phyloP scores from a whole-genome alignment of 2,329 filamentous ascomycete genomes.

The Orbilia javanica region DNA sequence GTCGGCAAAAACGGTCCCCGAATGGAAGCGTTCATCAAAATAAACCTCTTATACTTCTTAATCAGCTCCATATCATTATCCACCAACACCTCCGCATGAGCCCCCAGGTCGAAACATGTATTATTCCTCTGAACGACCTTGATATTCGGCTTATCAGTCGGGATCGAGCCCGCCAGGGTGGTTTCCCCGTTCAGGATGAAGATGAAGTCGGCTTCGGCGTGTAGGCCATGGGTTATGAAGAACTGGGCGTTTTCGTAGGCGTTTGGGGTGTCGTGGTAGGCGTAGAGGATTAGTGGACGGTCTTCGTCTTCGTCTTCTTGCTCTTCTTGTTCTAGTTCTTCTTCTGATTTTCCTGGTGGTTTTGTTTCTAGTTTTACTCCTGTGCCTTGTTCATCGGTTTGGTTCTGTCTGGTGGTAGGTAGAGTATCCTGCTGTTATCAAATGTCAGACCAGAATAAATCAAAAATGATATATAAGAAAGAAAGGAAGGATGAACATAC shows the following conservation, averaged over 20 bases:
- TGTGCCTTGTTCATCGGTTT: too few relatives aligned
- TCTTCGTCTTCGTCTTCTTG: background rate
- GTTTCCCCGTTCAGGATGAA: constrained; percentile 65
- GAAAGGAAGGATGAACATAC: too few relatives aligned
- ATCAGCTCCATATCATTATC: constrained; percentile 62
- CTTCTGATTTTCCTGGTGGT: too few relatives aligned
- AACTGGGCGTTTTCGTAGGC: constrained; percentile 64
- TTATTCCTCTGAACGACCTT: constrained; percentile 63
- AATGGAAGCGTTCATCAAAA: constrained; percentile 64
- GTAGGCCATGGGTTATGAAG: constrained; percentile 65
- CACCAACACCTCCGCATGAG: constrained; percentile 64
- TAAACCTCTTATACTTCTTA: constrained; percentile 64
- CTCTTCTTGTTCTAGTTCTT: too few relatives aligned
- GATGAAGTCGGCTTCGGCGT: constrained; percentile 65
- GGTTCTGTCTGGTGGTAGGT: too few relatives aligned
- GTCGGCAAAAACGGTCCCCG: constrained; percentile 65
- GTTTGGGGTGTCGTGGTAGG: constrained; percentile 64
- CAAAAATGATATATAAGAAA: too few relatives aligned
- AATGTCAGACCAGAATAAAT: too few relatives aligned
- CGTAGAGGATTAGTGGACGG: constrained; percentile 63
- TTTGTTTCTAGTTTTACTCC: too few relatives aligned
- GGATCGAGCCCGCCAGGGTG: constrained; percentile 62
- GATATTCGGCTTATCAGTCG: constrained; percentile 62
- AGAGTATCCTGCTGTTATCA: too few relatives aligned
- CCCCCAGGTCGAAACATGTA: constrained; percentile 65